phyloP scores from a whole-genome alignment of 371 early-diverging fungal genomes.

The Apophysomyces elegans region DNA sequence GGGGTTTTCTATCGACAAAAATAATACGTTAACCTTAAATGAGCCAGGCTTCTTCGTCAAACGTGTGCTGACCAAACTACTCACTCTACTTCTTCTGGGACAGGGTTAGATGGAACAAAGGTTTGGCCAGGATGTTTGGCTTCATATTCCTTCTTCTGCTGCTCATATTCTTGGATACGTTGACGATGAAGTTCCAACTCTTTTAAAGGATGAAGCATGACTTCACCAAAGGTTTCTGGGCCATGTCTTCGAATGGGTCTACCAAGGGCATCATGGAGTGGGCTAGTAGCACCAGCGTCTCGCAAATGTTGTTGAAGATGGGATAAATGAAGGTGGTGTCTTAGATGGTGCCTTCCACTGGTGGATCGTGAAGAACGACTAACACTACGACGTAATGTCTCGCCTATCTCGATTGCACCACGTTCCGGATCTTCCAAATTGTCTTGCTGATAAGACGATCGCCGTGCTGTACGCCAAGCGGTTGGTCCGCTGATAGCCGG shows the following conservation, averaged over 20 bases:
- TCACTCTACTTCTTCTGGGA: slow-evolving; percentile 4
- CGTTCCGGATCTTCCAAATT: slow-evolving; percentile 5
- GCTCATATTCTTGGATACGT: slow-evolving; percentile 39
- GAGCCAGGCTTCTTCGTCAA: neutral
- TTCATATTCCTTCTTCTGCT: slow-evolving; percentile 38
- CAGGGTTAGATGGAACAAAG: slow-evolving; percentile 12
- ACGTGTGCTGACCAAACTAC: neutral
- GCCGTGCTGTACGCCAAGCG: neutral
- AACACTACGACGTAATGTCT: neutral
- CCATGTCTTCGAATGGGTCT: slow-evolving; percentile 41
- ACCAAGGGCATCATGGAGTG: slow-evolving; percentile 39
- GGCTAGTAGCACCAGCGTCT: slow-evolving; percentile 5
- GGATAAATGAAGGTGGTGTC: neutral
- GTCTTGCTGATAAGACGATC: slow-evolving; percentile 7
- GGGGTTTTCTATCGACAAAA: slow-evolving; percentile 15
- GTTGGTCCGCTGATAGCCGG: slow-evolving; percentile 7
- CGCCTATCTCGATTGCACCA: neutral
- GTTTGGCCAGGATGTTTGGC: slow-evolving; percentile 33
- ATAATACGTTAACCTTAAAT: neutral
- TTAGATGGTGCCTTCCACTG: neutral
- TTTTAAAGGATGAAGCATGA: slow-evolving; percentile 41
- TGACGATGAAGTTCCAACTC: slow-evolving; percentile 39
- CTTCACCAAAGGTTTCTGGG: slow-evolving; percentile 52
- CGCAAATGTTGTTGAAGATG: slow-evolving; percentile 1
- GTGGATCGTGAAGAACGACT: slow-evolving; percentile 5